These are phyloP conservation scores for Trichomonas gallinae DNA, from an alignment of 208 protist genomes.

Conservation along the genomic window DNA sequence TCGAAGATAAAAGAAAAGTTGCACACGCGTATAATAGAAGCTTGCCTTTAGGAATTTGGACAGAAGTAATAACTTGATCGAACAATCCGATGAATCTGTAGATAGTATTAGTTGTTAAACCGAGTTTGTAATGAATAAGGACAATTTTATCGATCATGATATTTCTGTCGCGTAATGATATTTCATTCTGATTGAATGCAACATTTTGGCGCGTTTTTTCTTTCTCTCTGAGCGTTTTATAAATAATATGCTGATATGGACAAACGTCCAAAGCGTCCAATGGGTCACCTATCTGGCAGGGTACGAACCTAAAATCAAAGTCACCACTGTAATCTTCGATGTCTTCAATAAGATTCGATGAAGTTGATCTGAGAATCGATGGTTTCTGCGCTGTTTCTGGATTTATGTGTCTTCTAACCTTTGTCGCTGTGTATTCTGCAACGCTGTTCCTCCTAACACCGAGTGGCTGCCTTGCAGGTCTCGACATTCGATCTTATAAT, in stretches of 20 bases:
- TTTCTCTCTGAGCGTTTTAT: not conserved
- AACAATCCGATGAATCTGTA: conserved; percentile 2
- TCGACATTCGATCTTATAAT: not conserved
- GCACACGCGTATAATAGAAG: not conserved
- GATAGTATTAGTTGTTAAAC: not conserved
- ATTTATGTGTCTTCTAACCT: not conserved
- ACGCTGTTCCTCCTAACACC: not conserved
- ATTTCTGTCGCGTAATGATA: not conserved
- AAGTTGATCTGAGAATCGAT: not conserved
- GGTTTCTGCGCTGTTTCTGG: not conserved
- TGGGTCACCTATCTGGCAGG: not conserved
- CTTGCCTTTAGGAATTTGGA: not conserved
- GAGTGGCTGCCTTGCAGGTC: not conserved
- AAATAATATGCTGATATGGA: not conserved
- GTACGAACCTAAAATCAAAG: not conserved
- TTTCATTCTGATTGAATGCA: not conserved
- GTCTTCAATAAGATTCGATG: not conserved
- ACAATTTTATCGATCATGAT: not conserved
- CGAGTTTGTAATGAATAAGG: not conserved
- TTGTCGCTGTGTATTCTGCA: not conserved
- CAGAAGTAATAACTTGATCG: not conserved
- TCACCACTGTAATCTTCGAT: not conserved
- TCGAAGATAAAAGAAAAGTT: not conserved
- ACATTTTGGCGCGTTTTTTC: not conserved
- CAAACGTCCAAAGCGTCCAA: not conserved